phyloP scores from a whole-genome alignment of 1,284 basidiomycete genomes.

The Pseudomicrostroma phylloplanum region DNA sequence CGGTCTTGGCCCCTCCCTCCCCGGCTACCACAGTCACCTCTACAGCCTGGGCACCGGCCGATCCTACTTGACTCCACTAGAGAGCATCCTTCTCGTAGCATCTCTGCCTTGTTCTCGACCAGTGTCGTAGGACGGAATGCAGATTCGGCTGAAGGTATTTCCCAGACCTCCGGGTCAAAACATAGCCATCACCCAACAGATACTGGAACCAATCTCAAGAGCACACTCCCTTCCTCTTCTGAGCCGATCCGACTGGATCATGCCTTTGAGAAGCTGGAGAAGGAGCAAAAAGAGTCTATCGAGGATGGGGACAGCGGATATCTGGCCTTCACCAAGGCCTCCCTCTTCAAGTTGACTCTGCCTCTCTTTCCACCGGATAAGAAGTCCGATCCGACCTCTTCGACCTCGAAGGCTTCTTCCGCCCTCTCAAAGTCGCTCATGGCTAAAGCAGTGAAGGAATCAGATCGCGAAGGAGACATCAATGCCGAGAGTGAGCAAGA shows the following conservation, averaged over 20 bases:
- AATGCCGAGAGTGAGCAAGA: conserved; percentile 3
- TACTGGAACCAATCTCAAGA: not conserved
- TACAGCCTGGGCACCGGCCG: too few species aligned
- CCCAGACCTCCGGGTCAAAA: too few species aligned
- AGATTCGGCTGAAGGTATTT: too few species aligned
- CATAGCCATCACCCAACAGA: not conserved
- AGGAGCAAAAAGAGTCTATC: not conserved
- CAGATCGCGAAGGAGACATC: not conserved
- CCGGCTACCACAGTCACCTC: too few species aligned
- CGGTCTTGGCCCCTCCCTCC: too few species aligned
- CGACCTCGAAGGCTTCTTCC: conserved; percentile 16
- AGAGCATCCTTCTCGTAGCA: too few species aligned
- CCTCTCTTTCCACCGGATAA: conserved; percentile 11
- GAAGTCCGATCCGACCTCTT: conserved; percentile 7
- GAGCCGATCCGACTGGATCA: not conserved
- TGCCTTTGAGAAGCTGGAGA: conserved; percentile 1
- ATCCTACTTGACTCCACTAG: too few species aligned
- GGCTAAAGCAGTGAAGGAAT: conserved; percentile 3
- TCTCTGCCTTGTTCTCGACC: too few species aligned
- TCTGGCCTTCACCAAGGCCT: conserved; percentile 39
- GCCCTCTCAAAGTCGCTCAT: not conserved
- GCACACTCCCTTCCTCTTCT: conserved; percentile 1
- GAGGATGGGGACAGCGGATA: conserved; percentile 18
- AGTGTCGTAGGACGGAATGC: too few species aligned
- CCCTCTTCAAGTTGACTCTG: conserved; percentile 33